Percentiles rank a stretch among this genome's conserved stretches.
phyloP scores from a whole-genome alignment of 495 filamentous ascomycete species.

The Podospora sp. region DNA sequence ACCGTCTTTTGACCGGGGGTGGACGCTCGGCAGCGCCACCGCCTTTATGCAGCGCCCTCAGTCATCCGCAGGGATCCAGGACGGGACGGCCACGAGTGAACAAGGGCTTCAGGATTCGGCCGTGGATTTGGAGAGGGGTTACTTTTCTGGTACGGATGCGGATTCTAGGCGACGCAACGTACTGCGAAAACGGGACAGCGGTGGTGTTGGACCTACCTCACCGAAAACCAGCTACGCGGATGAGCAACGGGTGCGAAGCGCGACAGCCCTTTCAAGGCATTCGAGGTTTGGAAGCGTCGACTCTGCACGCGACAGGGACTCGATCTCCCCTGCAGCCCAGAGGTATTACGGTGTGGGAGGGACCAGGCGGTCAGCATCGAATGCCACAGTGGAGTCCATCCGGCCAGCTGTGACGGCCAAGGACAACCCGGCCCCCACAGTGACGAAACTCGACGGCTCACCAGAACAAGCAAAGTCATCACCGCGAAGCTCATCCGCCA shows the following conservation, averaged over 20 bases:
- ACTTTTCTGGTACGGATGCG: constrained; percentile 87
- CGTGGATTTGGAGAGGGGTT: constrained; percentile 80
- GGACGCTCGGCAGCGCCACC: constrained; percentile 70
- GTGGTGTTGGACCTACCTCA: constrained; percentile 41
- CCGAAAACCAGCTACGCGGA: constrained; percentile 72
- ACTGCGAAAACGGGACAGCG: constrained; percentile 74
- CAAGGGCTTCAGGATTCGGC: constrained; percentile 42
- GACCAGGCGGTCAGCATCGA: constrained; percentile 51
- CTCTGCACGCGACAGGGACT: constrained; percentile 48
- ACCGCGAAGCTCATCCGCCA: constrained; percentile 42
- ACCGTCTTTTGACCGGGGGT: constrained; percentile 85
- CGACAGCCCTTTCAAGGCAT: constrained; percentile 65
- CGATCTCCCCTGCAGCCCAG: constrained; percentile 52
- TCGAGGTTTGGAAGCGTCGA: constrained; percentile 78
- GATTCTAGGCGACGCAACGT: constrained; percentile 76
- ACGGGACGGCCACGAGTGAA: constrained; percentile 33
- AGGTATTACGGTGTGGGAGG: constrained; percentile 62
- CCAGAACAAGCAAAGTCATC: constrained; percentile 57
- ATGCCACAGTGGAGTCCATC: constrained; percentile 51
- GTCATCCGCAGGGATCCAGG: constrained; percentile 53
- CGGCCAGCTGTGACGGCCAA: constrained; percentile 53
- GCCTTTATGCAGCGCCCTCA: constrained; percentile 34
- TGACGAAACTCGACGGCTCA: constrained; percentile 67
- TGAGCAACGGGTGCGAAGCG: constrained; percentile 64
- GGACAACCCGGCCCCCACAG: constrained; percentile 55